Percentiles rank a stretch among this genome's conserved stretches.
These are phyloP conservation scores for Corrigiola litoralis DNA, from an alignment of 179 eudicot genomes.

Conservation along the genomic window DNA sequence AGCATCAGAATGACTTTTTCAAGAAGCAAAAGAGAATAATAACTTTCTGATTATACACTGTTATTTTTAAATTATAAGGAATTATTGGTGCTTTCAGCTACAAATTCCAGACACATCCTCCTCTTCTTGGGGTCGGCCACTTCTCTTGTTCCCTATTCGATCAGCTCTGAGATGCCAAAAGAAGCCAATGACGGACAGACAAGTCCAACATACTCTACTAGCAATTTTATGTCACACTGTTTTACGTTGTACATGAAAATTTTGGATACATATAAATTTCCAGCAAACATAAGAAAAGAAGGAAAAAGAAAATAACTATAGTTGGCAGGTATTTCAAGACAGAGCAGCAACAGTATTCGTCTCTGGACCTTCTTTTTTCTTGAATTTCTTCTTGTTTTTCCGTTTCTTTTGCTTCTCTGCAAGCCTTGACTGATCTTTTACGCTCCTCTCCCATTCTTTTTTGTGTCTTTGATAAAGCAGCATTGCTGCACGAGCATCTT, in stretches of 20 bases:
- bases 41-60: slow-evolving; percentile 15
- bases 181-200: slow-evolving; percentile 5
- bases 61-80: not conserved
- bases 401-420: slow-evolving; percentile 72
- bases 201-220: not conserved
- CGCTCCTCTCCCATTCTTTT: slow-evolving; percentile 70
- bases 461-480: slow-evolving; percentile 66
- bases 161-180: slow-evolving; percentile 8
- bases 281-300: too few relatives aligned
- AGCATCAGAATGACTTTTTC: not conserved
- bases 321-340: not conserved
- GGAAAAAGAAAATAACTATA: not conserved
- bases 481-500: slow-evolving; percentile 97
- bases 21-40: slow-evolving; percentile 16
- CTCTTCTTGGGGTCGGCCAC: slow-evolving; percentile 18
- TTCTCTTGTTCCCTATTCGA: slow-evolving; percentile 14
- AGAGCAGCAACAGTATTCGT: not conserved
- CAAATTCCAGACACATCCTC: not conserved
- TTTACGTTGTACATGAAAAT: not conserved
- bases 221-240: too few relatives aligned
- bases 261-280: not conserved
- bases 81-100: slow-evolving; percentile 16
- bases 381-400: slow-evolving; percentile 47
- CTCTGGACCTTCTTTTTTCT: slow-evolving; percentile 11
- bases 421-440: slow-evolving; percentile 51